Conservation (phyloP, 805 yeast genomes). For the Hanseniaspora meyeri region DNA sequence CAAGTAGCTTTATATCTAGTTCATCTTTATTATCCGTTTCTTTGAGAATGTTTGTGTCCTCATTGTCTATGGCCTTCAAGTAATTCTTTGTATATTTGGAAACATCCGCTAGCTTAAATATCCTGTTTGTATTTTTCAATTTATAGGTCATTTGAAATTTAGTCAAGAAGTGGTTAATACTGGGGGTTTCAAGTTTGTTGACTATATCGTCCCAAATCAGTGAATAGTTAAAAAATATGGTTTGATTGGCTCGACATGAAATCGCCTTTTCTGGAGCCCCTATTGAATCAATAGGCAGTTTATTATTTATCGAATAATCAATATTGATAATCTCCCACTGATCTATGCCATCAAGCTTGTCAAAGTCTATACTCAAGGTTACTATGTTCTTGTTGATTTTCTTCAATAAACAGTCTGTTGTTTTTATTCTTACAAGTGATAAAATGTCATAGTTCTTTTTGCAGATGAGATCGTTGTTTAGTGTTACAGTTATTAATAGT, state of each 20-base stretch:
- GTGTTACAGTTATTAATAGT: not conserved
- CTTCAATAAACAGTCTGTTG: slow-evolving; percentile 6
- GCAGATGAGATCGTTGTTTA: not conserved
- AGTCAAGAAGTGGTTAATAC: not conserved
- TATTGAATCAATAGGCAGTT: not conserved
- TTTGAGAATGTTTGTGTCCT: not conserved
- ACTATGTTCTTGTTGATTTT: slow-evolving; percentile 1
- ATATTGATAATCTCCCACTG: slow-evolving; percentile 1
- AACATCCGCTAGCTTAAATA: not conserved
- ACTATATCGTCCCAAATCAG: slow-evolving; percentile 1
- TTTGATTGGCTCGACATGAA: not conserved
- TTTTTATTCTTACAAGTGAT: not conserved
- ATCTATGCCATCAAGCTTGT: not conserved
- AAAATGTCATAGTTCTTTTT: not conserved
- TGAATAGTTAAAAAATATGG: not conserved
- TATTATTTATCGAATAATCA: not conserved
- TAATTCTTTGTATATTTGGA: slow-evolving; percentile 3
- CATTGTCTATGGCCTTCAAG: not conserved
- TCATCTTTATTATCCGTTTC: not conserved
- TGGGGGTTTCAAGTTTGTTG: not conserved
- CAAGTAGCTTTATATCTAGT: slow-evolving; percentile 1
- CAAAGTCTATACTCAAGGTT: not conserved
- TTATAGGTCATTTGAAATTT: slow-evolving; percentile 1
- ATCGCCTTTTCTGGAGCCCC: not conserved
- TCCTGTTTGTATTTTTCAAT: not conserved